Conservation (phyloP, 768 basidiomycete species). For the Boletus tomentosulus region DNA sequence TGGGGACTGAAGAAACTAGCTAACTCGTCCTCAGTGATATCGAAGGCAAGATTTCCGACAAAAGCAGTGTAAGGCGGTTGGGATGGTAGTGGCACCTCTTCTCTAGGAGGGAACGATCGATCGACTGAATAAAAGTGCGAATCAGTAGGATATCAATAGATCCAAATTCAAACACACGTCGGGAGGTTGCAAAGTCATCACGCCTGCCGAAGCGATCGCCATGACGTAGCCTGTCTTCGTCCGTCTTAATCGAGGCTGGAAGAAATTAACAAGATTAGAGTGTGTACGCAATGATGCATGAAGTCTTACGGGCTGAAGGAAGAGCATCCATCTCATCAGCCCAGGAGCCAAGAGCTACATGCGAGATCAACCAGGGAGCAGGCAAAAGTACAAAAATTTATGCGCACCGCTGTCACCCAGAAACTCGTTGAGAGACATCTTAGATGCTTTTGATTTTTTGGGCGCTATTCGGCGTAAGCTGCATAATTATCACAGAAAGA, state of each 20-base stretch:
- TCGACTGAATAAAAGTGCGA: conserved; percentile 39
- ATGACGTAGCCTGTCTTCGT: conserved; percentile 55
- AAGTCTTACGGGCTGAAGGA: conserved; percentile 82
- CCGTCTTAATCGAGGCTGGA: conserved; percentile 63
- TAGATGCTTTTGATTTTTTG: conserved; percentile 79
- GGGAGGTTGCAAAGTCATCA: conserved; percentile 62
- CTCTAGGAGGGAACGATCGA: conserved; percentile 59
- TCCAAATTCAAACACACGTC: conserved; percentile 45
- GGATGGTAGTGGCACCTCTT: conserved; percentile 94
- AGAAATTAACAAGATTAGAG: conserved; percentile 14
- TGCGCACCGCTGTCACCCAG: conserved; percentile 77
- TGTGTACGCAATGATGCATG: conserved; percentile 2
- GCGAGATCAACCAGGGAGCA: conserved; percentile 13
- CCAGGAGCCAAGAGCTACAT: conserved; percentile 85
- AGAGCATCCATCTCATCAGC: conserved; percentile 97
- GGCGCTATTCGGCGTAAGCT: conserved; percentile 53
- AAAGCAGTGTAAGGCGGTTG: conserved; percentile 96
- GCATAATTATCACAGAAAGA: background rate
- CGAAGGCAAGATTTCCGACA: conserved; percentile 92
- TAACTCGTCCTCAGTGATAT: conserved; percentile 80
- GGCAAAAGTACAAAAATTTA: conserved; percentile 12
- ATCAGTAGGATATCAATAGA: conserved; percentile 7
- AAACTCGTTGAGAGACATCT: conserved; percentile 91
- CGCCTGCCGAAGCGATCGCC: conserved; percentile 53
- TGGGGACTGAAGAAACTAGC: conserved; percentile 71